Evolutionary conservation across 169 alveolate genomes (phyloP).

Genomic region (Babesia bovis): DNA sequence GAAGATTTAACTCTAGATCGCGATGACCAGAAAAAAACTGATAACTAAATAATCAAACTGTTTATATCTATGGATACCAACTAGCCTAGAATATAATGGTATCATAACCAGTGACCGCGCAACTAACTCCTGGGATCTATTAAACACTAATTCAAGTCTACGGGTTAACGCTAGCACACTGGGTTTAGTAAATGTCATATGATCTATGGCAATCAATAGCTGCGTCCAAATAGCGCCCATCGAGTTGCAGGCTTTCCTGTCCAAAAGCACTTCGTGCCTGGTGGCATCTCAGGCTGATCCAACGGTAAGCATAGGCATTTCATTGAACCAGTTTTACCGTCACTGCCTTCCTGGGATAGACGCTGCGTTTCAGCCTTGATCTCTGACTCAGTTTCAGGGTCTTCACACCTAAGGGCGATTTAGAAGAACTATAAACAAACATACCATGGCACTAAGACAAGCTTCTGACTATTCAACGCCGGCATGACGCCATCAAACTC

Average conservation of each 20-base stretch:
- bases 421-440: not conserved
- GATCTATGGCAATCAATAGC: conserved; percentile 87
- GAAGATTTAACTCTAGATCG: not conserved
- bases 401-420: conserved; percentile 71
- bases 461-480: conserved; percentile 77
- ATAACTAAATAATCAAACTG: no score
- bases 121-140: no score
- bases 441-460: conserved; percentile 89
- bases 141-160: no score
- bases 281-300: conserved; percentile 88
- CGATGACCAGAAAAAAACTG: not conserved
- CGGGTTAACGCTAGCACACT: no score
- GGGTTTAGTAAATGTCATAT: no score
- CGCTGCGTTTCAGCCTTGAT: conserved; percentile 77
- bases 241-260: conserved; percentile 93
- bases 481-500: conserved; percentile 82
- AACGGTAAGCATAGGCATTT: conserved; percentile 96
- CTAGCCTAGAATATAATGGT: no score
- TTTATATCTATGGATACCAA: no score
- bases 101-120: no score
- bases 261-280: conserved; percentile 91
- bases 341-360: conserved; percentile 39
- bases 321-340: conserved; percentile 87
- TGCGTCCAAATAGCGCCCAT: conserved; percentile 92
- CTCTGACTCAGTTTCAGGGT: conserved; percentile 74